Percentiles rank a stretch among this genome's conserved stretches.
Evolutionary conservation across 441 rosid genomes (phyloP).

Genomic region (Erodium texanum): DNA sequence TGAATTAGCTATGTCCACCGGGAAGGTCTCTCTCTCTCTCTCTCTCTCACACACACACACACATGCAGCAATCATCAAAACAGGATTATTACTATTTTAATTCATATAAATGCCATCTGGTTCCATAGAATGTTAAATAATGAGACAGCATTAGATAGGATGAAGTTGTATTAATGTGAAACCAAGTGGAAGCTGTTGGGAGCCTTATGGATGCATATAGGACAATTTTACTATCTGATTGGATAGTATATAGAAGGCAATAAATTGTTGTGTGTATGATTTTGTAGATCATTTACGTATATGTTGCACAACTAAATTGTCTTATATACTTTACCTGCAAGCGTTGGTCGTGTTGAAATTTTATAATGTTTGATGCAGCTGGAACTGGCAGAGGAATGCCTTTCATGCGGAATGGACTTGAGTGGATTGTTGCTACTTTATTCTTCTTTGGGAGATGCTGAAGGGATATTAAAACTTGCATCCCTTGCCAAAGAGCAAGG

Average conservation of each 20-base stretch:
- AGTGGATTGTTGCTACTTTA: conserved; percentile 84
- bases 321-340: conserved; percentile 1
- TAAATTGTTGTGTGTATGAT: not conserved
- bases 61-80: not conserved
- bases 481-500: conserved; percentile 88
- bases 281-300: not conserved
- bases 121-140: not conserved
- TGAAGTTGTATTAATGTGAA: conserved; percentile 1
- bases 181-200: conserved; percentile 8
- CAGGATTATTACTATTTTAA: not conserved
- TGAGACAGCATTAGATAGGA: not conserved
- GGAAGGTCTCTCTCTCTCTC: conserved; percentile 47
- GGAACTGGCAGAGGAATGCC: conserved; percentile 94
- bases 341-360: not conserved
- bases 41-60: not conserved
- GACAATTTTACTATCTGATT: not conserved
- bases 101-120: conserved; percentile 1
- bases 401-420: conserved; percentile 80
- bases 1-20: conserved; percentile 90
- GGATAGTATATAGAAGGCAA: not conserved
- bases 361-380: conserved; percentile 40
- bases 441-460: conserved; percentile 96
- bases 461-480: conserved; percentile 73
- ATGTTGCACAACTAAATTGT: not conserved
- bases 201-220: not conserved